phyloP scores from a whole-genome alignment of 2,329 filamentous ascomycete species.

The Hypoxylon sp. region DNA sequence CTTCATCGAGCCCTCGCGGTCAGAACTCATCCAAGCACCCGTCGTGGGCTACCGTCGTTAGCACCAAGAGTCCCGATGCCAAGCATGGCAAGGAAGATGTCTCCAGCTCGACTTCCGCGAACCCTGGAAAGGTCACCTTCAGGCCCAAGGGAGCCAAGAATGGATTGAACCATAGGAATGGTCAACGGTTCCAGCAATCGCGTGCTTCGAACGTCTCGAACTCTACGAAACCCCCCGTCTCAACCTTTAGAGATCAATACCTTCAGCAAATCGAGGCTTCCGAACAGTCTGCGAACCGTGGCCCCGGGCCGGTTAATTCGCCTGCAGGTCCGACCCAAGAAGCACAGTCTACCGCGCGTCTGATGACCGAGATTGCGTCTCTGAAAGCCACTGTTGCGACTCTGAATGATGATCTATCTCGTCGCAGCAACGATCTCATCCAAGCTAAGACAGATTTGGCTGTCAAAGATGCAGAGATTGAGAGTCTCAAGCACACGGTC shows the following conservation, averaged over 20 bases:
- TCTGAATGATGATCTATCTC: slow-evolving; percentile 13
- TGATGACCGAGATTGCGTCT: slow-evolving; percentile 2
- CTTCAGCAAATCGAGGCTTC: slow-evolving; percentile 1
- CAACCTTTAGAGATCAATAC: slow-evolving; percentile 8
- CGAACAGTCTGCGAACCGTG: neutral
- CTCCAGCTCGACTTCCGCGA: neutral
- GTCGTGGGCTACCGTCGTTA: neutral
- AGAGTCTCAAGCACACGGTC: slow-evolving; percentile 1
- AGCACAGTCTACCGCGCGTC: neutral
- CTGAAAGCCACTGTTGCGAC: slow-evolving; percentile 11
- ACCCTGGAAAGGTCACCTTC: neutral
- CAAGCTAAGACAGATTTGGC: slow-evolving; percentile 12
- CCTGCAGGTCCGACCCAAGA: neutral
- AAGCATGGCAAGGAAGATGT: neutral
- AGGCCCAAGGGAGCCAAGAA: neutral
- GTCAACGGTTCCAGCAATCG: neutral
- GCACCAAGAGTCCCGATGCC: neutral
- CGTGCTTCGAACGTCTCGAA: neutral
- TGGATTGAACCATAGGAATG: neutral
- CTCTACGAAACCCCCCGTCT: neutral
- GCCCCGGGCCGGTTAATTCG: neutral
- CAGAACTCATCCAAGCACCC: neutral
- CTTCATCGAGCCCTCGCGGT: neutral
- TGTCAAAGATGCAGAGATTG: slow-evolving; percentile 15
- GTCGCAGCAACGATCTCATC: slow-evolving; percentile 14